Evolutionary conservation across 2,329 filamentous ascomycete genomes (phyloP).

Genomic region (Spiromastix sp.): DNA sequence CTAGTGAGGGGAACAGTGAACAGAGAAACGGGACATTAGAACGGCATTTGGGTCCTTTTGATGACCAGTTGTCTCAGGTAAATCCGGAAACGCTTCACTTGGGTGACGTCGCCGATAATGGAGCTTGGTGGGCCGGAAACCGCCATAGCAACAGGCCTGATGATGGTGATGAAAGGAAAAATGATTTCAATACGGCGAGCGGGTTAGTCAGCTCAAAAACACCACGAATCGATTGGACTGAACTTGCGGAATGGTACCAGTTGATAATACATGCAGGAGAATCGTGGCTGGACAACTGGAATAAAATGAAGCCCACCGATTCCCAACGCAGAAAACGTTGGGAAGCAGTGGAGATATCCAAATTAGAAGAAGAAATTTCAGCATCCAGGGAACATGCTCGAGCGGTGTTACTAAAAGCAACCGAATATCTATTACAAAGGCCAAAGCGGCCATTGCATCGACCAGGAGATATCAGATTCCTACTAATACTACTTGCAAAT

Average conservation of each 20-base stretch:
- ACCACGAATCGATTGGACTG: conserved; percentile 65
- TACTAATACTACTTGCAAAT: conserved; percentile 69
- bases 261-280: conserved; percentile 56
- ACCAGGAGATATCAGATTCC: conserved; percentile 62
- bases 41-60: conserved; percentile 18
- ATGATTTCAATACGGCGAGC: conserved; percentile 18
- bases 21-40: conserved; percentile 21
- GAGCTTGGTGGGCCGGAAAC: conserved; percentile 68
- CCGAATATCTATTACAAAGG: conserved; percentile 68
- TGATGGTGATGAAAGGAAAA: conserved; percentile 24
- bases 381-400: conserved; percentile 61
- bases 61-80: conserved; percentile 47
- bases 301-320: conserved; percentile 36
- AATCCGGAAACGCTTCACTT: conserved; percentile 66
- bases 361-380: conserved; percentile 42
- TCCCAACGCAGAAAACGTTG: conserved; percentile 17
- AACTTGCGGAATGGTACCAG: conserved; percentile 65
- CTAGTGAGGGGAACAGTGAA: conserved; percentile 35
- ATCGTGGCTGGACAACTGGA: conserved; percentile 53
- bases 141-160: conserved; percentile 23
- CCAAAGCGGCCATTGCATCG: conserved; percentile 60
- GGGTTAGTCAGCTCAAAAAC: conserved; percentile 47
- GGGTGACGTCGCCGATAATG: conserved; percentile 70
- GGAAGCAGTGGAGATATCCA: conserved; percentile 33
- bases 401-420: conserved; percentile 62